Conservation (phyloP, 441 rosid genomes). For the Euphorbia celastroides region DNA sequence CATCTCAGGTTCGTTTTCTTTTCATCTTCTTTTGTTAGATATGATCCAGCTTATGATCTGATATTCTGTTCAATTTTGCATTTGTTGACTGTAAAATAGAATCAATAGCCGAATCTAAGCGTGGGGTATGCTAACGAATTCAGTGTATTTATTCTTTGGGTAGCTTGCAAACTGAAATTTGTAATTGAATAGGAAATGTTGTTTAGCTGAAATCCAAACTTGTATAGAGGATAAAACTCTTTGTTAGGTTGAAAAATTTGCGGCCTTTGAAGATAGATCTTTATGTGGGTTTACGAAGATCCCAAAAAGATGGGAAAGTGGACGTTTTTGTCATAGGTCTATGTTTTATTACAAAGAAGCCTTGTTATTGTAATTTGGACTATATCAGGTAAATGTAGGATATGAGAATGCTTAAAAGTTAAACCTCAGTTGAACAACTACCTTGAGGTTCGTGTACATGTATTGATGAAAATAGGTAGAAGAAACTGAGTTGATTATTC, state of each 20-base stretch:
- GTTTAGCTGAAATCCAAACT: not conserved
- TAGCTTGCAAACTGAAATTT: not conserved
- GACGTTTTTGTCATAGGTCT: not conserved
- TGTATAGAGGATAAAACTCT: not conserved
- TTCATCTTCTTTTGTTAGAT: not conserved
- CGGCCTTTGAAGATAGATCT: not conserved
- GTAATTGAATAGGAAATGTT: not conserved
- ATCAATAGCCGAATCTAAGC: too few relatives aligned
- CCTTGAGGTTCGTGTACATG: not conserved
- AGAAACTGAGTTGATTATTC: too few relatives aligned
- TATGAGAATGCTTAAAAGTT: not conserved
- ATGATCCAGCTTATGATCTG: not conserved
- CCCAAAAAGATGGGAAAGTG: not conserved
- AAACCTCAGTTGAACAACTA: not conserved
- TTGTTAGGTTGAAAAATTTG: not conserved
- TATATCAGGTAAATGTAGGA: not conserved
- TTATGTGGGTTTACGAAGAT: not conserved
- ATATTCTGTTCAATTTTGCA: not conserved
- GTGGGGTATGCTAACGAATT: too few relatives aligned
- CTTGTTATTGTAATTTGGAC: not conserved
- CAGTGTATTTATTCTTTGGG: not conserved
- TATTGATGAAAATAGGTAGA: not conserved
- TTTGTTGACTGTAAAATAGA: not conserved
- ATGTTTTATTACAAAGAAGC: not conserved
- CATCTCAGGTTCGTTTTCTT: constrained; percentile 55